These are phyloP conservation scores for Zygnema circumcarinatum DNA, from an alignment of 139 green algal species.

Conservation along the genomic window DNA sequence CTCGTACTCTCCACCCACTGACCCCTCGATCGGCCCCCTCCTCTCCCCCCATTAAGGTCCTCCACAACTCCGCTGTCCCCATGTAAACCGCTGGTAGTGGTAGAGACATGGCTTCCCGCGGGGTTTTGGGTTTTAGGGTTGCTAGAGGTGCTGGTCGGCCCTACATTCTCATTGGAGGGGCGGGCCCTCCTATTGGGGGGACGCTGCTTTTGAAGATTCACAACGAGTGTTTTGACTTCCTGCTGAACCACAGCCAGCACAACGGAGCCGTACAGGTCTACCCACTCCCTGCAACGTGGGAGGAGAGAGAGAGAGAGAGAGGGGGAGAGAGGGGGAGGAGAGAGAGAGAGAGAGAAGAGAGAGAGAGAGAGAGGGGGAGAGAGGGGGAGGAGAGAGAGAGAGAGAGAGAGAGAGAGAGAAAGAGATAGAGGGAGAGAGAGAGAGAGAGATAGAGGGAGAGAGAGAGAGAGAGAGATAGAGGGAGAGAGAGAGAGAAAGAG, in stretches of 20 bases:
- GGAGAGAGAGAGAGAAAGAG: background rate
- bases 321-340: background rate
- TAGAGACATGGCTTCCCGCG: no score
- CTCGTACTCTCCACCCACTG: no score
- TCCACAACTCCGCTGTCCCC: no score
- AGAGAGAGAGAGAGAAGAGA: background rate
- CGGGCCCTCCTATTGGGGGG: no score
- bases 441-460: background rate
- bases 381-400: background rate
- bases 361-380: background rate
- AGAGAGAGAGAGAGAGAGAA: background rate
- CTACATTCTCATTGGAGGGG: no score
- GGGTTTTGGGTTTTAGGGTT: no score
- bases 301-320: background rate
- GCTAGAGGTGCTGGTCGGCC: no score
- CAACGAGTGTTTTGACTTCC: background rate
- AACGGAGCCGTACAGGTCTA: background rate
- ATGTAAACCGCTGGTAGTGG: no score
- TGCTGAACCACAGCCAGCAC: slow-evolving; percentile 18
- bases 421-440: background rate
- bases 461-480: background rate
- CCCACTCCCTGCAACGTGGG: background rate
- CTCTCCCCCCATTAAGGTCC: no score
- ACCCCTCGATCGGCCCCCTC: no score
- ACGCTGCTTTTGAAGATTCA: background rate